phyloP scores from a whole-genome alignment of 257 asterid genomes.

The Ballota nigra region DNA sequence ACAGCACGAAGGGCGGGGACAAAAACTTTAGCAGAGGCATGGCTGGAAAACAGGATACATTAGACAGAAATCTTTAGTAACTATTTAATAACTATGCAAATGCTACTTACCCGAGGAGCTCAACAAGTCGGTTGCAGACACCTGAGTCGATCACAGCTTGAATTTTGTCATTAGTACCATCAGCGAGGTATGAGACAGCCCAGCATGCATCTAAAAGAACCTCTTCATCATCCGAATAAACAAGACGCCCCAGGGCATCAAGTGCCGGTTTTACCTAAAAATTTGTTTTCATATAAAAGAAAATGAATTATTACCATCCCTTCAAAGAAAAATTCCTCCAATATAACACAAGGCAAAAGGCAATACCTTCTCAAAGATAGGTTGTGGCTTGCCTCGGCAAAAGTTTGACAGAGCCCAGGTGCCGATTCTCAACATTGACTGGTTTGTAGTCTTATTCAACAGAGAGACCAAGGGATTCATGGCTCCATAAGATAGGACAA shows the following conservation, averaged over 20 bases:
- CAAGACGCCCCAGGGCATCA: slow-evolving; percentile 74
- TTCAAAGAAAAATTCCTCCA: not conserved
- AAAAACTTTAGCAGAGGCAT: slow-evolving; percentile 89
- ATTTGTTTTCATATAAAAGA: not conserved
- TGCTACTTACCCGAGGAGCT: slow-evolving; percentile 75
- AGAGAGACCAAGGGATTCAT: slow-evolving; percentile 73
- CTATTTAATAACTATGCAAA: slow-evolving; percentile 1
- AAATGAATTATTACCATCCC: not conserved
- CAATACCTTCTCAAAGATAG: slow-evolving; percentile 87
- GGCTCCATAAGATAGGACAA: slow-evolving; percentile 81
- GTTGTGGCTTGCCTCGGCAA: slow-evolving; percentile 98
- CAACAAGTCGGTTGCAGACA: slow-evolving; percentile 78
- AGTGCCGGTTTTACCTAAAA: slow-evolving; percentile 79
- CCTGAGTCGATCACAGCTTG: slow-evolving; percentile 94
- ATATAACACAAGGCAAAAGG: not conserved
- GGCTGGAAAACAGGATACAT: slow-evolving; percentile 42
- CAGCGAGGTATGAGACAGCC: slow-evolving; percentile 97
- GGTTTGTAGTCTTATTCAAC: slow-evolving; percentile 75
- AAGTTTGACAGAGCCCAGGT: slow-evolving; percentile 95
- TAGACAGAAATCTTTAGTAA: not conserved
- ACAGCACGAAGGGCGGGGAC: slow-evolving; percentile 93
- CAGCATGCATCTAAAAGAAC: slow-evolving; percentile 97
- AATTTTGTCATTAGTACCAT: slow-evolving; percentile 89
- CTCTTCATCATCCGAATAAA: slow-evolving; percentile 82
- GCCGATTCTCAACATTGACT: slow-evolving; percentile 93